Conservation (phyloP, 208 protist species). For the Vickermania ingenoplastis region DNA sequence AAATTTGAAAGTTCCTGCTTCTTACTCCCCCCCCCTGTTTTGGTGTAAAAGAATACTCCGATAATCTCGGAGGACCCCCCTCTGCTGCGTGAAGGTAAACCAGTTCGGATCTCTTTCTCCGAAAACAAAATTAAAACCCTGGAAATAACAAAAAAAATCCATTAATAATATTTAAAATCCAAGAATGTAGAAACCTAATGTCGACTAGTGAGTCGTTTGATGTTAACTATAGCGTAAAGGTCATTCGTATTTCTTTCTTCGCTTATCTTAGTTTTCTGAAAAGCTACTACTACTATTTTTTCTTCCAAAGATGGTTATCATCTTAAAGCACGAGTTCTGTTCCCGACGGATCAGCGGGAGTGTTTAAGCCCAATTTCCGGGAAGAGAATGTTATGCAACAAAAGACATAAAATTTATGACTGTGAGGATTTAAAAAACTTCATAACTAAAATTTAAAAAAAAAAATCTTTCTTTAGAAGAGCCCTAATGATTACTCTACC, state of each 20-base stretch:
- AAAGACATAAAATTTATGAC: not conserved
- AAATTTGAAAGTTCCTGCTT: too few relatives aligned
- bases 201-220: not conserved
- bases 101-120: too few relatives aligned
- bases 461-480: conserved; percentile 8
- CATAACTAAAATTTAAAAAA: conserved; percentile 6
- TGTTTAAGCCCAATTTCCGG: too few relatives aligned
- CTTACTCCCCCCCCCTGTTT: too few relatives aligned
- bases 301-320: not conserved
- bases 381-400: too few relatives aligned
- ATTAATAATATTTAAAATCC: not conserved
- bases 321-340: not conserved
- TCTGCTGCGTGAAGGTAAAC: too few relatives aligned
- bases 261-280: not conserved
- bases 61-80: too few relatives aligned
- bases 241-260: not conserved
- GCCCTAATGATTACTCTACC: conserved; percentile 1
- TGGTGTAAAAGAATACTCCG: too few relatives aligned
- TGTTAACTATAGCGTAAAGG: not conserved
- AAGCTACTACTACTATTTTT: not conserved
- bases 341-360: not conserved
- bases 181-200: not conserved
- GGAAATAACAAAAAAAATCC: not conserved
- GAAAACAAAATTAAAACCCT: too few relatives aligned
- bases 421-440: not conserved